These are phyloP conservation scores for Flaveria sonorensis DNA, from an alignment of 129 eudicot genomes.

Conservation along the genomic window DNA sequence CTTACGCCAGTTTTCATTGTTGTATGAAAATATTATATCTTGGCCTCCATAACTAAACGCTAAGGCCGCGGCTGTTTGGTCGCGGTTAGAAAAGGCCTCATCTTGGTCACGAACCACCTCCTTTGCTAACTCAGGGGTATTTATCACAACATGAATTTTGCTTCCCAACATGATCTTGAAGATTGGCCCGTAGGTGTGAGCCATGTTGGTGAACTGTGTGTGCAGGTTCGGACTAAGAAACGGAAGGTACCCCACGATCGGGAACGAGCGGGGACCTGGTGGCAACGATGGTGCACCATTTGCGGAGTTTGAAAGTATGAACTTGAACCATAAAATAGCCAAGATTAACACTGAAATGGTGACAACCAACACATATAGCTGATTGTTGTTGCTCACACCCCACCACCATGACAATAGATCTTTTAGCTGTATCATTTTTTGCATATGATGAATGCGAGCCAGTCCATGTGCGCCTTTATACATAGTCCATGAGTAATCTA, in stretches of 20 bases:
- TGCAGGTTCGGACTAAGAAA: neutral
- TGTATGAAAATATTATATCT: neutral
- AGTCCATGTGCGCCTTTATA: neutral
- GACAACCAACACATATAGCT: neutral
- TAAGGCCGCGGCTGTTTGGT: neutral
- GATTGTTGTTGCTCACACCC: neutral
- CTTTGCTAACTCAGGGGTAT: neutral
- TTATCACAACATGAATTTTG: constrained; percentile 5
- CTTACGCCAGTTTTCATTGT: neutral
- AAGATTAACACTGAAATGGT: neutral
- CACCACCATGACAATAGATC: neutral
- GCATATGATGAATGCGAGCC: neutral
- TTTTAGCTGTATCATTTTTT: neutral
- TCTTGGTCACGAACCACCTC: constrained; percentile 12
- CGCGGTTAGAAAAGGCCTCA: constrained; percentile 2
- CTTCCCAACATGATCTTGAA: constrained; percentile 7
- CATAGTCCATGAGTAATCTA: neutral
- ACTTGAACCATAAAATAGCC: neutral
- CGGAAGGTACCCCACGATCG: constrained; percentile 14
- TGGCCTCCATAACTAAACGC: neutral
- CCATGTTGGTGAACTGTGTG: neutral
- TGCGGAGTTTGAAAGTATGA: neutral
- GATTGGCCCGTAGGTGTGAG: constrained; percentile 10
- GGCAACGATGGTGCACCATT: constrained; percentile 12
- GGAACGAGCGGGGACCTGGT: constrained; percentile 10